Percentiles rank a stretch among this genome's conserved stretches.
phyloP scores from a whole-genome alignment of 1,139 yeast genomes.

The Pneumocystis oryctolagi region DNA sequence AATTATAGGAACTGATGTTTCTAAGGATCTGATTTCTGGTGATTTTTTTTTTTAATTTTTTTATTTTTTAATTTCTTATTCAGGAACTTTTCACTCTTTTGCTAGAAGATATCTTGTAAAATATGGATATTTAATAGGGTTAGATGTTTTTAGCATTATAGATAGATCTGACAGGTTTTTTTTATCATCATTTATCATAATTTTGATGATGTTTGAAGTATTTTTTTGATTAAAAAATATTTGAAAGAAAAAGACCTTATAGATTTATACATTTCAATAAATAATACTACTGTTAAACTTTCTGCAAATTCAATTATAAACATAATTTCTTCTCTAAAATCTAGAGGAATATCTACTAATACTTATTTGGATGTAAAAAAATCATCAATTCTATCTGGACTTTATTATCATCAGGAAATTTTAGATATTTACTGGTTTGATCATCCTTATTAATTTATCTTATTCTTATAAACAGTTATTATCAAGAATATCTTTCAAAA shows the following conservation, averaged over 20 bases:
- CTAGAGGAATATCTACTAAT: background rate
- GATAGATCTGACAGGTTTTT: slow-evolving; percentile 47
- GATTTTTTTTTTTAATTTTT: background rate
- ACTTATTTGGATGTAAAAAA: background rate
- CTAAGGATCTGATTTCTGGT: slow-evolving; percentile 29
- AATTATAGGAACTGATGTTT: slow-evolving; percentile 29
- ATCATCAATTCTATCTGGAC: background rate
- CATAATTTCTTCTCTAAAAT: slow-evolving; percentile 11
- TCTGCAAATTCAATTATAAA: background rate
- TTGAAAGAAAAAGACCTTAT: background rate
- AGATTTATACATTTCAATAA: background rate
- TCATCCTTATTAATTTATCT: background rate
- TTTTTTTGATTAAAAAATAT: background rate
- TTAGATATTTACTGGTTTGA: background rate
- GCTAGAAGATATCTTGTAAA: slow-evolving; percentile 46
- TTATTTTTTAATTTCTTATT: slow-evolving; percentile 15
- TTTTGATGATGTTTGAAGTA: background rate
- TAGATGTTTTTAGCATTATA: slow-evolving; percentile 39
- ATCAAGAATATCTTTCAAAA: background rate
- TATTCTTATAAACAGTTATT: background rate
- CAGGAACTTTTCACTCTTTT: slow-evolving; percentile 81
- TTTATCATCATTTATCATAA: background rate
- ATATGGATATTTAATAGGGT: slow-evolving; percentile 41
- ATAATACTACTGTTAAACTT: slow-evolving; percentile 25
- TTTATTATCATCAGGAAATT: background rate